Evolutionary conservation across 2,329 filamentous ascomycete genomes (phyloP).

Genomic region (Orbilia javanica): DNA sequence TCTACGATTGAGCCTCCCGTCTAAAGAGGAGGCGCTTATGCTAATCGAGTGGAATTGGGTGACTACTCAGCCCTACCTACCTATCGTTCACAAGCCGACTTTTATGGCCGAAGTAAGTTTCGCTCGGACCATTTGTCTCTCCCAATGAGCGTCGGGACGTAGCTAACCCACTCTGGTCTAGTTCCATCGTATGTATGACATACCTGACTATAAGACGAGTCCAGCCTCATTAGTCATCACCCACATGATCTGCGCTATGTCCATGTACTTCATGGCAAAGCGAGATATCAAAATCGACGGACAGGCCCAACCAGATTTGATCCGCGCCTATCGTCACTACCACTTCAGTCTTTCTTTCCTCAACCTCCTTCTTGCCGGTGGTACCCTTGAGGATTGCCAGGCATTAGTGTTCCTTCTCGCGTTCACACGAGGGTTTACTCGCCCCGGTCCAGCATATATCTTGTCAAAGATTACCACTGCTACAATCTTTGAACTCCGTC

Average conservation of each 20-base stretch:
- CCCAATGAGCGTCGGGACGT: slow-evolving; percentile 15
- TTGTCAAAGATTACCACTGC: slow-evolving; percentile 75
- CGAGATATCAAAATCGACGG: slow-evolving; percentile 65
- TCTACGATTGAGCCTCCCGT: slow-evolving; percentile 73
- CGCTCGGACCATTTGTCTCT: slow-evolving; percentile 11
- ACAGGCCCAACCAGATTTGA: slow-evolving; percentile 70
- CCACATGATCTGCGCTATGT: slow-evolving; percentile 83
- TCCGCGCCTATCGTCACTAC: slow-evolving; percentile 80
- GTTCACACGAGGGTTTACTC: slow-evolving; percentile 81
- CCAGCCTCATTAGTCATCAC: slow-evolving; percentile 77
- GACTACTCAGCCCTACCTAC: slow-evolving; percentile 78
- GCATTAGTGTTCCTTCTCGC: slow-evolving; percentile 78
- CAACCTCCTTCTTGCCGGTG: slow-evolving; percentile 74
- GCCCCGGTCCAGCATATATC: slow-evolving; percentile 80
- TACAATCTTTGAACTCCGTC: slow-evolving; percentile 78
- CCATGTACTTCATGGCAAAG: slow-evolving; percentile 81
- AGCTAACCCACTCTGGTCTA: slow-evolving; percentile 63
- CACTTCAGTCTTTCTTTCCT: slow-evolving; percentile 79
- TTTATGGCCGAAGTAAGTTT: slow-evolving; percentile 76
- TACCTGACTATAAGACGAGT: slow-evolving; percentile 73
- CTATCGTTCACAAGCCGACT: slow-evolving; percentile 80
- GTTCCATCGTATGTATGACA: slow-evolving; percentile 77
- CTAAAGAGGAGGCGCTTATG: slow-evolving; percentile 74
- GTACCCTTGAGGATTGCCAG: slow-evolving; percentile 77
- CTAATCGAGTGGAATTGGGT: slow-evolving; percentile 82